Conservation (phyloP, 179 eudicot genomes). For the Spinacia oleracea region DNA sequence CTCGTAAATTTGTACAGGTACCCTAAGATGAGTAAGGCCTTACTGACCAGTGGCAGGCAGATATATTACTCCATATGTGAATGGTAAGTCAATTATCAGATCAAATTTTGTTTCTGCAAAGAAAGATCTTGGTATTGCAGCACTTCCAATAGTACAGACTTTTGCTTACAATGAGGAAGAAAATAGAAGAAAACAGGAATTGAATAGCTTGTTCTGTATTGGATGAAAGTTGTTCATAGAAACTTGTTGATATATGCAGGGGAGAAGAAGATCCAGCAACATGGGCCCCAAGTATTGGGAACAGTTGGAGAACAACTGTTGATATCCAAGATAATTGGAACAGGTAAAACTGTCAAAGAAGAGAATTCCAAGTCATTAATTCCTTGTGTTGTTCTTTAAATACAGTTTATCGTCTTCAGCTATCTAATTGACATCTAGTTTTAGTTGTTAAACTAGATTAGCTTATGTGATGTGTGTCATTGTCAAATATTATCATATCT, state of each 20-base stretch:
- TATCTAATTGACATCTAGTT: not conserved
- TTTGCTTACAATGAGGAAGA: not conserved
- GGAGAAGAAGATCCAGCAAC: constrained; percentile 35
- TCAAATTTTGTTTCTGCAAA: too few relatives aligned
- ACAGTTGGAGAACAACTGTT: constrained; percentile 42
- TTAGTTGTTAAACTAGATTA: too few relatives aligned
- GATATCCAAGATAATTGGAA: constrained; percentile 38
- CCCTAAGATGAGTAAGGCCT: constrained; percentile 61
- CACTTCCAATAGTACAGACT: not conserved
- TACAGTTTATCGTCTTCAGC: not conserved
- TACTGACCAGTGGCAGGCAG: constrained; percentile 56
- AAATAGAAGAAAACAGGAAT: not conserved
- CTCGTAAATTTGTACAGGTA: constrained; percentile 27
- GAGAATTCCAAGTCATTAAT: not conserved
- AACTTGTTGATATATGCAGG: constrained; percentile 18
- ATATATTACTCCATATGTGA: constrained; percentile 83
- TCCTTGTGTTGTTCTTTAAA: not conserved
- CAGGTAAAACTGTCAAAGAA: constrained; percentile 15
- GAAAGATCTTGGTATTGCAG: not conserved
- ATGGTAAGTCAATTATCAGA: constrained; percentile 40
- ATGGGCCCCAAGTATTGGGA: constrained; percentile 32
- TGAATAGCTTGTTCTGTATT: not conserved
- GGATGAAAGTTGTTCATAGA: not conserved
- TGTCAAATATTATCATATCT: too few relatives aligned
- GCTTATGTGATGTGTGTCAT: too few relatives aligned